Conservation (phyloP, 306 rosid genomes). For the Potentilla sterilis region DNA sequence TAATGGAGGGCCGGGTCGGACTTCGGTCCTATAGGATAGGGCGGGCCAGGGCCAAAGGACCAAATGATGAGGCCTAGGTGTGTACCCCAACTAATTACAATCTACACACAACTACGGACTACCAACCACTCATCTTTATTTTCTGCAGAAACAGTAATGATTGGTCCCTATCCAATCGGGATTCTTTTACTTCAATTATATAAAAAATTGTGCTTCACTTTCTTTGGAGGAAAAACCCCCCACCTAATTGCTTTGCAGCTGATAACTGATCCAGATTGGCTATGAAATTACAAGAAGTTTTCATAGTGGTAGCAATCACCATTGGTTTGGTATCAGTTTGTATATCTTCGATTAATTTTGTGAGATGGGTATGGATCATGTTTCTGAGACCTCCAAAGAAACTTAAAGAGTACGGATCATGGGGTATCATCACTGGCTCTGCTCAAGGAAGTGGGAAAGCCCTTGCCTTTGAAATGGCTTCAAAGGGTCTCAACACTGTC, state of each 20-base stretch:
- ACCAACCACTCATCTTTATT: neutral
- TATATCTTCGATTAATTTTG: slow-evolving; percentile 20
- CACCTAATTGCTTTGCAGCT: neutral
- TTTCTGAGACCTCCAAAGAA: slow-evolving; percentile 64
- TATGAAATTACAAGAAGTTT: slow-evolving; percentile 13
- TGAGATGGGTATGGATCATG: slow-evolving; percentile 55
- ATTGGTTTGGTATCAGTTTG: slow-evolving; percentile 40
- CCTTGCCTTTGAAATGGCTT: slow-evolving; percentile 58
- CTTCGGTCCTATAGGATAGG: too few relatives aligned
- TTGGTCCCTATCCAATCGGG: neutral
- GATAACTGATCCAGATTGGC: neutral
- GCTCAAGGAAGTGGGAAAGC: slow-evolving; percentile 83
- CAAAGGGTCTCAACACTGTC: slow-evolving; percentile 45
- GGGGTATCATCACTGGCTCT: slow-evolving; percentile 78
- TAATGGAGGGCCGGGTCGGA: too few relatives aligned
- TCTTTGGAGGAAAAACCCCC: neutral
- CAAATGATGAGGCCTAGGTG: too few relatives aligned
- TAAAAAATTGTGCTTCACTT: too few relatives aligned
- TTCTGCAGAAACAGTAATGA: neutral
- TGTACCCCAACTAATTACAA: neutral
- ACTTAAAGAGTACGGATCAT: slow-evolving; percentile 68
- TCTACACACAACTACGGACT: too few relatives aligned
- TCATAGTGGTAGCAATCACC: neutral
- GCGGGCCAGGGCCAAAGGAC: too few relatives aligned
- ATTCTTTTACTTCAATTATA: neutral